phyloP scores from a whole-genome alignment of 73 alveolate species.

The Symbiodinium natans region DNA sequence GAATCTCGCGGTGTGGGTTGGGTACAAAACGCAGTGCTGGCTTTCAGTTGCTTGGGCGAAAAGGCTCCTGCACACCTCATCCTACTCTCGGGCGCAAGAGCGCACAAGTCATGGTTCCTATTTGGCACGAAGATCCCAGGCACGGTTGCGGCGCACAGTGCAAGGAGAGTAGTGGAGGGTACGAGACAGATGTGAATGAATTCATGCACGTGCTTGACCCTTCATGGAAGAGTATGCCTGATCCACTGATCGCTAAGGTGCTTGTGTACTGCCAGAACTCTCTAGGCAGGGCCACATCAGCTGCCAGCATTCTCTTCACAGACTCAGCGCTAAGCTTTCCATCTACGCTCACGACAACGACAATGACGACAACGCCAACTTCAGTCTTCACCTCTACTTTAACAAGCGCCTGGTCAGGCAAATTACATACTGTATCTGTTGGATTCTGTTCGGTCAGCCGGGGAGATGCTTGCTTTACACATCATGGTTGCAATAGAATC shows the following conservation, averaged over 20 bases:
- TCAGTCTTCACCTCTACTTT: neutral
- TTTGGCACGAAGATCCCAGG: too few relatives aligned
- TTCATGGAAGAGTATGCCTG: too few relatives aligned
- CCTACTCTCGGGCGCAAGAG: too few relatives aligned
- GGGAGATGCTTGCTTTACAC: neutral
- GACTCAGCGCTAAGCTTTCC: neutral
- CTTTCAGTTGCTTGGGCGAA: too few relatives aligned
- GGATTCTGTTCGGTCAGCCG: neutral
- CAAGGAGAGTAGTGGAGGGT: too few relatives aligned
- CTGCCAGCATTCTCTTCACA: neutral
- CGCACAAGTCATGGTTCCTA: too few relatives aligned
- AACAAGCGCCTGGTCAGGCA: neutral
- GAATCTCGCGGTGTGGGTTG: too few relatives aligned
- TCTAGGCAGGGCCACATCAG: neutral
- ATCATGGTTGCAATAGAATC: neutral
- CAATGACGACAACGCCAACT: neutral
- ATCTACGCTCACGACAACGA: neutral
- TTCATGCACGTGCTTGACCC: too few relatives aligned
- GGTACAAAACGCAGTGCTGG: too few relatives aligned
- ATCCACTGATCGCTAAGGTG: neutral
- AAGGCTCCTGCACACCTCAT: too few relatives aligned
- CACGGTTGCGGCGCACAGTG: too few relatives aligned
- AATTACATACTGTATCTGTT: neutral
- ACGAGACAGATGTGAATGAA: too few relatives aligned
- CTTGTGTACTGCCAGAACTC: conserved; percentile 6